Conservation (phyloP, 2,329 filamentous ascomycete species). For the Pseudogymnoascus sp. region DNA sequence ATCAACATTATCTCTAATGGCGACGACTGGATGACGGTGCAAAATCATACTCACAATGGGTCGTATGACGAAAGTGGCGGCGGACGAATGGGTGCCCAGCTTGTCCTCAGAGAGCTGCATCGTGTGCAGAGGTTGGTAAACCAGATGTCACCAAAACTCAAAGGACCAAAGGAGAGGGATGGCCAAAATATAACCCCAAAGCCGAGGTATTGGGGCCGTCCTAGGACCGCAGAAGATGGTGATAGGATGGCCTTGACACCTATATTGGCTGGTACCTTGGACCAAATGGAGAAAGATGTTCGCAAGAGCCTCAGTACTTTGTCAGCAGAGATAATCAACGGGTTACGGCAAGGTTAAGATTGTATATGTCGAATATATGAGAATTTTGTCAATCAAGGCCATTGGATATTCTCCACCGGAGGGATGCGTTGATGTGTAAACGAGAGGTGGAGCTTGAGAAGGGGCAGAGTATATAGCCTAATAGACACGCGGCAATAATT, state of each 20-base stretch:
- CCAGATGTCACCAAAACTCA: slow-evolving; percentile 19
- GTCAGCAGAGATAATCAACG: slow-evolving; percentile 15
- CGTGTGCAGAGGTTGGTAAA: slow-evolving; percentile 28
- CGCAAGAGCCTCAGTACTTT: slow-evolving; percentile 15
- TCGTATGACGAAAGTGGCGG: neutral
- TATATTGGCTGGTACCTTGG: slow-evolving; percentile 17
- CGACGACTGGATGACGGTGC: slow-evolving; percentile 14
- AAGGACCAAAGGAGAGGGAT: slow-evolving; percentile 9
- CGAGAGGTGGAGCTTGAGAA: neutral
- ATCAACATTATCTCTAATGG: slow-evolving; percentile 16
- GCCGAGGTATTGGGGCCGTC: neutral
- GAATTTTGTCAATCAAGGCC: neutral
- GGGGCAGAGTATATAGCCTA: neutral
- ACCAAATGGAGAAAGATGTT: slow-evolving; percentile 20
- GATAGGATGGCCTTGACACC: slow-evolving; percentile 9
- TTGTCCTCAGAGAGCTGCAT: slow-evolving; percentile 30
- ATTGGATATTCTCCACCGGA: neutral
- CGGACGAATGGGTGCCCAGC: slow-evolving; percentile 26
- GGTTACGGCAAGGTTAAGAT: slow-evolving; percentile 10
- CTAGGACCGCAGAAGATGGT: neutral
- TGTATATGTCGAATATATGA: neutral
- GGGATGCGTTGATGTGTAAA: neutral
- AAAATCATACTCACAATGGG: neutral
- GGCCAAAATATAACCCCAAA: neutral
- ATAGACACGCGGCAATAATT: neutral